Evolutionary conservation across 306 rosid genomes (phyloP), one percentile per base, ranked within the genome.

Genomic region (Lupinus albus): DNA sequence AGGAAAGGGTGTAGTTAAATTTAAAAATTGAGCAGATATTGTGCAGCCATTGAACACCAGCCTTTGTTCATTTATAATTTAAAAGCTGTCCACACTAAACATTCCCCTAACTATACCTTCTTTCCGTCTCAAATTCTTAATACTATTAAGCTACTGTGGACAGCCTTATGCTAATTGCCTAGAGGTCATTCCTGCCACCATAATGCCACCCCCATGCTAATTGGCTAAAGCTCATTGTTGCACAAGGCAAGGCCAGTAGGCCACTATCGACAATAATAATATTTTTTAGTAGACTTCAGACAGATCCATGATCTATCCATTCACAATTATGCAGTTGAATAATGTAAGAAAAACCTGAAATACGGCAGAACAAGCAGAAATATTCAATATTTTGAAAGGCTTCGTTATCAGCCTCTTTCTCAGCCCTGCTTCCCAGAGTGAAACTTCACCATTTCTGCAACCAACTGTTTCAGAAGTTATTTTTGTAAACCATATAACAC

Each of bases 381-480:
- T 25, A 11, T 81, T 60, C 70, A 76, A 61, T 61, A 75, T 65
- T 63, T 68, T 50, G 82, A 86, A 84, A 72, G 84, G 73, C 78
- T 75, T 84, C 18, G 84, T 68, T 52, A 70, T 72, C 74, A 78
- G 67, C 73, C 41, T 82, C 78, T 87, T 82, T 63, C 56, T 72
- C 20, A 65, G 56, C 16, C 84, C 79, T 25, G 75, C 72, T 68
- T 87, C 89, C 89, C 89, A 87, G 3, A 84, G 64, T 56, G 87
- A 67, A 67, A 87, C 51, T 63, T 87, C 92, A 58, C 92, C 92
- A 21, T 80, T 84, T 57, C 12, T 36, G 52, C 78, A 78, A 11
- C 92, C 92, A 76, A 84, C 92, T 86, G 82, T 61, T 80, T 73
- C 74, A 60, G 46, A 77, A 71, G 74, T 56, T 30, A 45, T 8